Evolutionary conservation across 805 yeast genomes (phyloP).

Genomic region (Vanderwaltozyma tropicalis): DNA sequence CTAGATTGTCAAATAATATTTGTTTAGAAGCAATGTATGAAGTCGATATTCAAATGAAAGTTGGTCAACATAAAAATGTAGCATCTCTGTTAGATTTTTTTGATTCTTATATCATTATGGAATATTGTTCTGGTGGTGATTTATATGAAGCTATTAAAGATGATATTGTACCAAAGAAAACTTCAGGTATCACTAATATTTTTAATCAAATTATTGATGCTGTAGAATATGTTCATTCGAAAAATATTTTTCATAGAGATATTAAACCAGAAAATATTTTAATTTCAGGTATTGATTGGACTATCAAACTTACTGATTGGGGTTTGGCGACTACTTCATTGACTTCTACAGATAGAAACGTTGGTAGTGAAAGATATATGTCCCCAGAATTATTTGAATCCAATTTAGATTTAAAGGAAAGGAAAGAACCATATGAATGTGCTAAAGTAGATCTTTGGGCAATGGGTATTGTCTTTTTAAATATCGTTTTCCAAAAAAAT

Average conservation of each 20-base stretch:
- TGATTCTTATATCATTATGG: conserved; percentile 64
- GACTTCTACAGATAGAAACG: conserved; percentile 63
- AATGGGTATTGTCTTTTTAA: conserved; percentile 70
- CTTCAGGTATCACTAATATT: conserved; percentile 41
- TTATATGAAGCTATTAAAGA: conserved; percentile 66
- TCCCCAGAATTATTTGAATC: conserved; percentile 81
- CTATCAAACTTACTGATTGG: conserved; percentile 64
- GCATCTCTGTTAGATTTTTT: conserved; percentile 52
- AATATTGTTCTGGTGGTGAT: conserved; percentile 82
- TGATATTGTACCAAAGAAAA: conserved; percentile 45
- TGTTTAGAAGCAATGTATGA: conserved; percentile 58
- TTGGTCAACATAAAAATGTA: conserved; percentile 49
- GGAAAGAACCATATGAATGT: conserved; percentile 57
- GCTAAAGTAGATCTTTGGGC: conserved; percentile 85
- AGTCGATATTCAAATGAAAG: conserved; percentile 50
- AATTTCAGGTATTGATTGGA: conserved; percentile 40
- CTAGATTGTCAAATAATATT: conserved; percentile 32
- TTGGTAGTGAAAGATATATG: conserved; percentile 88
- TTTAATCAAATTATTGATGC: conserved; percentile 60
- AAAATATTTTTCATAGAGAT: conserved; percentile 71
- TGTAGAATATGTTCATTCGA: conserved; percentile 58
- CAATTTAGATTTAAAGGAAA: conserved; percentile 28
- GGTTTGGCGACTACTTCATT: conserved; percentile 50
- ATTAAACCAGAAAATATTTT: conserved; percentile 73
- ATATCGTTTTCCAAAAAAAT: conserved; percentile 77